phyloP scores from a whole-genome alignment of 2,329 filamentous ascomycete genomes.

The Trichophyton equinum region DNA sequence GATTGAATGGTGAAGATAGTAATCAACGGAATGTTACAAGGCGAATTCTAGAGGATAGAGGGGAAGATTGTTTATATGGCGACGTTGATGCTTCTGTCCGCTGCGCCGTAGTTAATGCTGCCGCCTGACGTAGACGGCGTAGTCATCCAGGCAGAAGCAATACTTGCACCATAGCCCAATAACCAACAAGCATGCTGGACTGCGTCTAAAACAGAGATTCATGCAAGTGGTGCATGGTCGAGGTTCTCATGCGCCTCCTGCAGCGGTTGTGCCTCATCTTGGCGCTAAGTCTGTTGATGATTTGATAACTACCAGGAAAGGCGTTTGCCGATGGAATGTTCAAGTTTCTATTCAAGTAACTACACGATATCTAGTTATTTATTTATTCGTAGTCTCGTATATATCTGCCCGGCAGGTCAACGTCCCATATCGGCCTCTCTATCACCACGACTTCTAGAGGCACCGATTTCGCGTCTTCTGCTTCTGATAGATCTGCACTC shows the following conservation, averaged over 20 bases:
- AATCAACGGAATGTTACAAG: neutral
- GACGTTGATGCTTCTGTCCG: neutral
- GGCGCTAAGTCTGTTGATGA: neutral
- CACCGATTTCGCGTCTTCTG: conserved; percentile 16
- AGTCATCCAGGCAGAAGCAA: neutral
- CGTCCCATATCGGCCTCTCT: conserved; percentile 73
- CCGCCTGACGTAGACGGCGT: neutral
- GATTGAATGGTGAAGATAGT: neutral
- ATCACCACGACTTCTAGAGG: conserved; percentile 67
- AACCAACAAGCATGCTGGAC: neutral
- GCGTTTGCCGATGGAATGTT: neutral
- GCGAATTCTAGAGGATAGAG: neutral
- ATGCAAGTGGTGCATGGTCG: neutral
- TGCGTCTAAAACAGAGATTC: neutral
- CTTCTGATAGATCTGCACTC: conserved; percentile 18
- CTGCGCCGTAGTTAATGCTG: neutral
- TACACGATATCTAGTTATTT: conserved; percentile 16
- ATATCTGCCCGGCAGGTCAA: conserved; percentile 62
- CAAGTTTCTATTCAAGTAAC: neutral
- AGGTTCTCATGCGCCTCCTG: neutral
- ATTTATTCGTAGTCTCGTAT: conserved; percentile 40
- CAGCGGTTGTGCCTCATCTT: neutral
- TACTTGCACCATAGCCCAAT: neutral
- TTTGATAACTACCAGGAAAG: too few species aligned
- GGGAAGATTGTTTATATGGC: neutral